Evolutionary conservation across 768 basidiomycete species (phyloP).

Genomic region (Tricholoma matsutake): DNA sequence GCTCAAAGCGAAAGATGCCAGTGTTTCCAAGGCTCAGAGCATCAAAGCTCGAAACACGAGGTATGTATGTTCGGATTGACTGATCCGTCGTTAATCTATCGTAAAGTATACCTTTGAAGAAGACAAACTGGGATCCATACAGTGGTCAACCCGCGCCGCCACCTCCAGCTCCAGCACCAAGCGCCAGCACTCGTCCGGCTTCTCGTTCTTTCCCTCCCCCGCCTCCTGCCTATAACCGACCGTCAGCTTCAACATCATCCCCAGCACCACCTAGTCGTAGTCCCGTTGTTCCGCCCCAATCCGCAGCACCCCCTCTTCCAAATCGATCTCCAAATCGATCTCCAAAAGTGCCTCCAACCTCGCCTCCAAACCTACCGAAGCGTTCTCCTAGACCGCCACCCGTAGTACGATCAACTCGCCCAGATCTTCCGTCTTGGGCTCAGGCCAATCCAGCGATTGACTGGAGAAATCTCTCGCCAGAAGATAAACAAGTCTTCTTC

Average conservation of each 20-base stretch:
- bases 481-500: conserved; percentile 75
- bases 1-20: conserved; percentile 53
- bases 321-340: conserved; percentile 13
- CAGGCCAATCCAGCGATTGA: conserved; percentile 40
- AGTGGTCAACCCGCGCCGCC: conserved; percentile 51
- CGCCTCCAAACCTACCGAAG: conserved; percentile 15
- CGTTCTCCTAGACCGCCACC: conserved; percentile 29
- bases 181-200: conserved; percentile 28
- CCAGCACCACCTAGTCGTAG: conserved; percentile 5
- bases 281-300: conserved; percentile 18
- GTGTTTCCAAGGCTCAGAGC: conserved; percentile 48
- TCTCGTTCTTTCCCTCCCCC: conserved; percentile 17
- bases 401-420: conserved; percentile 30
- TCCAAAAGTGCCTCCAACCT: conserved; percentile 20
- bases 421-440: conserved; percentile 16
- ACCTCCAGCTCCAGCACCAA: conserved; percentile 41
- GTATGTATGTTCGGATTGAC: conserved; percentile 21
- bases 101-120: conserved; percentile 53
- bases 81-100: background rate
- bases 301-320: conserved; percentile 14
- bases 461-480: conserved; percentile 63
- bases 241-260: conserved; percentile 3
- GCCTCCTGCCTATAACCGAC: conserved; percentile 16
- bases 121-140: conserved; percentile 63
- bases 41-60: conserved; percentile 56